These are phyloP conservation scores for Leccinum barrowsii DNA, from an alignment of 768 basidiomycete species.

Conservation along the genomic window DNA sequence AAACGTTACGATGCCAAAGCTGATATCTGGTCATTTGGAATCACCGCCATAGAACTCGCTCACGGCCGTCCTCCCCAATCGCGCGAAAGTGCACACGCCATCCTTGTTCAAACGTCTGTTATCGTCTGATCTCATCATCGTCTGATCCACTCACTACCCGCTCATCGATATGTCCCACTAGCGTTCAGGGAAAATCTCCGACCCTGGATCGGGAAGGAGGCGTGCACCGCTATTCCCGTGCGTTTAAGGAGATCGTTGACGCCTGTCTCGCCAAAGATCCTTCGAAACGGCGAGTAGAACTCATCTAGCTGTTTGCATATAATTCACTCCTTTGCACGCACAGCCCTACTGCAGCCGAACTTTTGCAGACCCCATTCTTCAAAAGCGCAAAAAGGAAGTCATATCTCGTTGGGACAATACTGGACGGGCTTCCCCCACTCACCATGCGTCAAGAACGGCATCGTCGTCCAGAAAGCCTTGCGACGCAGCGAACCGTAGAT, in stretches of 20 bases:
- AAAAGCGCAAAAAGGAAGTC: constrained; percentile 72
- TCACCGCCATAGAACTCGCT: constrained; percentile 88
- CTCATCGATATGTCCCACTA: constrained; percentile 24
- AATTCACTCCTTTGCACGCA: neutral
- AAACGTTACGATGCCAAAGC: constrained; percentile 80
- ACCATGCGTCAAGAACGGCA: constrained; percentile 67
- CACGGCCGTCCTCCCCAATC: constrained; percentile 87
- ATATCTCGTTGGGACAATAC: constrained; percentile 72
- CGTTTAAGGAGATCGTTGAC: constrained; percentile 81
- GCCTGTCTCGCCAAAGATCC: constrained; percentile 86
- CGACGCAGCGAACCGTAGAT: constrained; percentile 53
- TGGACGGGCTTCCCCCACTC: constrained; percentile 73
- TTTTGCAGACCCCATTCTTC: constrained; percentile 81
- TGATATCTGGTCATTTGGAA: constrained; percentile 96
- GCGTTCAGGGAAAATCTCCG: constrained; percentile 76
- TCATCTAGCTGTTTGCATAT: neutral
- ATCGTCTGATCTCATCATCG: neutral
- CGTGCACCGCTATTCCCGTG: constrained; percentile 68
- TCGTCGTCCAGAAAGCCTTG: constrained; percentile 37
- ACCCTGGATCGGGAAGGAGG: constrained; percentile 72
- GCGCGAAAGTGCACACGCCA: constrained; percentile 66
- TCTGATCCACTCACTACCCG: neutral
- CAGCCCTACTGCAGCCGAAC: constrained; percentile 73
- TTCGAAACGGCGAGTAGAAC: constrained; percentile 50
- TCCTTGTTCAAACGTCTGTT: constrained; percentile 70